phyloP scores from a whole-genome alignment of 306 rosid species.

The Dryas octopetala region DNA sequence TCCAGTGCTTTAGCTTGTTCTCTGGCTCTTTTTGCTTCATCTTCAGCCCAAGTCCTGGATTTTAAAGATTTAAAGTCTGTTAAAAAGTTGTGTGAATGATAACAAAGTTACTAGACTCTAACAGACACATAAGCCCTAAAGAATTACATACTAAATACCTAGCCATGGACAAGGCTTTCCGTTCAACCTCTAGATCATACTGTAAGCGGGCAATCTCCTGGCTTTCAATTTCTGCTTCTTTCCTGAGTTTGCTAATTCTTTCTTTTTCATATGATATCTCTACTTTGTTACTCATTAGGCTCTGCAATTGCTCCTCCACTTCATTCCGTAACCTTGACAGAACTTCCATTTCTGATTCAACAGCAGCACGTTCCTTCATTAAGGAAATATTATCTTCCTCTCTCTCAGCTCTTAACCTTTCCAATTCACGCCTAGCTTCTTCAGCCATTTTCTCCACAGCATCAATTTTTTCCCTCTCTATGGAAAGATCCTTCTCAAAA shows the following conservation, averaged over 20 bases:
- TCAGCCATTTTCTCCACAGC: slow-evolving; percentile 91
- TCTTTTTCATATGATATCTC: slow-evolving; percentile 83
- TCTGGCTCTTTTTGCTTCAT: slow-evolving; percentile 91
- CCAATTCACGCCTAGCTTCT: slow-evolving; percentile 78
- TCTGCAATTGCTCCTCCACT: slow-evolving; percentile 84
- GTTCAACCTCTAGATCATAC: slow-evolving; percentile 94
- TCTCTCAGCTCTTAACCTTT: slow-evolving; percentile 69
- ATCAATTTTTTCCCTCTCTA: slow-evolving; percentile 79
- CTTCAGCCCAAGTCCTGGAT: slow-evolving; percentile 96
- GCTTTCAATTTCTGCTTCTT: slow-evolving; percentile 80
- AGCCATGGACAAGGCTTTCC: slow-evolving; percentile 98
- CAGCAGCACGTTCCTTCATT: slow-evolving; percentile 68
- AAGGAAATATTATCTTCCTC: slow-evolving; percentile 60
- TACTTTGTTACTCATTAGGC: slow-evolving; percentile 69
- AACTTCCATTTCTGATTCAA: slow-evolving; percentile 92
- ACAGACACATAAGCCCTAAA: not conserved
- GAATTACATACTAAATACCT: slow-evolving; percentile 48
- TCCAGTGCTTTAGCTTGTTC: slow-evolving; percentile 87
- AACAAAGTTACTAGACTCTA: not conserved
- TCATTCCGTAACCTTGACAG: slow-evolving; percentile 70
- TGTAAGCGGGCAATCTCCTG: slow-evolving; percentile 79
- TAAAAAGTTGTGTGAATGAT: not conserved
- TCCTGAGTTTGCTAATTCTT: slow-evolving; percentile 69
- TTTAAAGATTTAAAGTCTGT: slow-evolving; percentile 3
- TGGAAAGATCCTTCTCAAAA: slow-evolving; percentile 71